Evolutionary conservation across 2,329 filamentous ascomycete genomes (phyloP), one percentile per base, ranked within the genome.

Genomic region (Ceratocystis colombiana): DNA sequence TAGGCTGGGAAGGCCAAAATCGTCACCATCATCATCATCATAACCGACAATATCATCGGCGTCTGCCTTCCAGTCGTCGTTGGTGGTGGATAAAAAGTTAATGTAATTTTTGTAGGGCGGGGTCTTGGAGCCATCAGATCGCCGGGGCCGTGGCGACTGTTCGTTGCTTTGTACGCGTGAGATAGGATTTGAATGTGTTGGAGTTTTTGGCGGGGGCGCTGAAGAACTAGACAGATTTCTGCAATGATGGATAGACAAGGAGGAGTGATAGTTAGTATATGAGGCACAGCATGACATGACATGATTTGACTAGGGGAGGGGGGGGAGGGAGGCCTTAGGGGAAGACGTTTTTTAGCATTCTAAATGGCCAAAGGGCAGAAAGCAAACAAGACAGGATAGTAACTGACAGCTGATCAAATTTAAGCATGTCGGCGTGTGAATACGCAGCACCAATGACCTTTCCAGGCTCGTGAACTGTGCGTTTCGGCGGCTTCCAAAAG

Each of bases 381-480:
- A 41, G 37, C 10, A 41, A 41, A 41, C 37, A 41, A 12, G 37
- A 12, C 10, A 15, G 12, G 37, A 41, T 12, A 15, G 37, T 41
- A 12, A 57, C 66, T 57, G 82, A 94, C 90, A 93, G 72, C 33
- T 86, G 84, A 73, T 90, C 89, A 73, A 93, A 88, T 76, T 93
- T 96, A 71, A 96, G 81, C 73, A 96, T 90, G 77, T 97, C 92
- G 33, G 93, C 90, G 76, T 99, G 94, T 15, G 94, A 97, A 75
- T 99, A 99, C 59, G 92, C 88, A 66, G 94, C 94, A 71, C 94
- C 94, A 68, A 97, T 88, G 45, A 99, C 89, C 69, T 93, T 83
- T 72, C 80, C 84, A 63, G 85, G 78, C 71, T 88, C 86, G 73
- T 83, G 81, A 64, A 78, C 74, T 71, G 79, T 77, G 72, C 80